A percentile compares a stretch with the other conserved stretches of the same genome.
These are phyloP conservation scores for Polysphondylium violaceum DNA, from an alignment of 78 protist species.

Conservation along the genomic window DNA sequence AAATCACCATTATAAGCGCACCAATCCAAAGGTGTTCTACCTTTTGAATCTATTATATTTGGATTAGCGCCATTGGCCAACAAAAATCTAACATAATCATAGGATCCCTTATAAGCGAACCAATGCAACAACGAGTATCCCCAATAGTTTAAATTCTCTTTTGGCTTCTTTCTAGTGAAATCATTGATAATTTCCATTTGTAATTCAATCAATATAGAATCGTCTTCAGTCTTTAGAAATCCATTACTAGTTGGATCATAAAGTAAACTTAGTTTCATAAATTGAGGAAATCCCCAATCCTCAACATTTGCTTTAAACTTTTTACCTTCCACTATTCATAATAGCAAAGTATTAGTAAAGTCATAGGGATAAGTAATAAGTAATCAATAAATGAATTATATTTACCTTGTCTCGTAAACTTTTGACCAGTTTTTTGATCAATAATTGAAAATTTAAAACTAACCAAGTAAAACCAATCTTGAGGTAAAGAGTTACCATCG, in stretches of 20 bases:
- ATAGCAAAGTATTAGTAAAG: neutral
- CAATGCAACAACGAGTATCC: slow-evolving; percentile 46
- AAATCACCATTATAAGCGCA: slow-evolving; percentile 76
- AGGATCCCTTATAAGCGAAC: slow-evolving; percentile 26
- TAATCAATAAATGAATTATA: neutral
- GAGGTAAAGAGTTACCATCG: neutral
- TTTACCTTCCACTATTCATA: slow-evolving; percentile 50
- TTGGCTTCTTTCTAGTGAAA: slow-evolving; percentile 29
- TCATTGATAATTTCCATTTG: slow-evolving; percentile 77
- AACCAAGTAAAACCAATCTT: slow-evolving; percentile 60
- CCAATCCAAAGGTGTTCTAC: slow-evolving; percentile 77
- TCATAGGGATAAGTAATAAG: neutral
- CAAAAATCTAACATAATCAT: slow-evolving; percentile 29
- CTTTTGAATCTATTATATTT: slow-evolving; percentile 47
- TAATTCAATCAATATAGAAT: slow-evolving; percentile 62
- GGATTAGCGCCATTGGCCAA: slow-evolving; percentile 49
- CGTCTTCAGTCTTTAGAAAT: slow-evolving; percentile 33
- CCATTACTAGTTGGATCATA: slow-evolving; percentile 50
- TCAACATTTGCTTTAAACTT: slow-evolving; percentile 63
- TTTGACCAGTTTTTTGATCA: slow-evolving; percentile 54
- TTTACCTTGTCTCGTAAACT: slow-evolving; percentile 63
- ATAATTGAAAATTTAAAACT: slow-evolving; percentile 67
- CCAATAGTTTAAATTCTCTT: slow-evolving; percentile 46
- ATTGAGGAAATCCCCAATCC: slow-evolving; percentile 81
- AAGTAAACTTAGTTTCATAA: slow-evolving; percentile 33